Percentiles rank a stretch among this genome's conserved stretches.
These are phyloP conservation scores for Populus nigra DNA, from an alignment of 345 rosid species.

Conservation along the genomic window DNA sequence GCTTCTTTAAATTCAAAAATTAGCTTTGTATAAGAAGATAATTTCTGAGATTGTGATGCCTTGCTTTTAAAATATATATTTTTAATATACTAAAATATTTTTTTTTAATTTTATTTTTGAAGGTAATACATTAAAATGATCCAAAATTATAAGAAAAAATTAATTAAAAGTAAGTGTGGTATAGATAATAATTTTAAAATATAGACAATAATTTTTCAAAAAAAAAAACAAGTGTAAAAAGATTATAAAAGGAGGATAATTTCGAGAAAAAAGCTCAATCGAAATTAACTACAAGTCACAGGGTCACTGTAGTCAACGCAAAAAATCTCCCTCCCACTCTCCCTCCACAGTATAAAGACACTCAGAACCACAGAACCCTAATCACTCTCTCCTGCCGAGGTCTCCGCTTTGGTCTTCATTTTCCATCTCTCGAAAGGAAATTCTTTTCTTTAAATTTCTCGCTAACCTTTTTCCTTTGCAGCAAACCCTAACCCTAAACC, in stretches of 20 bases:
- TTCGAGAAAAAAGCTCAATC: neutral
- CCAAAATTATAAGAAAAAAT: no score
- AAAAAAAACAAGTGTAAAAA: no score
- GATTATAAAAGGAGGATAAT: neutral
- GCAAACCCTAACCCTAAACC: slow-evolving; percentile 46
- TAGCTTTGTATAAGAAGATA: neutral
- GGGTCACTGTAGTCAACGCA: slow-evolving; percentile 25
- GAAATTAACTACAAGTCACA: neutral
- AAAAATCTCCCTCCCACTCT: neutral
- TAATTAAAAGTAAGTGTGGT: no score
- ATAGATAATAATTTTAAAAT: no score
- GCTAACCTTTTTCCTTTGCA: slow-evolving; percentile 47
- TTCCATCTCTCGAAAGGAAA: neutral
- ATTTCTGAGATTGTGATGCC: no score
- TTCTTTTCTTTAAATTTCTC: slow-evolving; percentile 8
- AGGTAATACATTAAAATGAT: no score
- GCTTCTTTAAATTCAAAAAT: neutral
- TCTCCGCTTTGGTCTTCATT: slow-evolving; percentile 3
- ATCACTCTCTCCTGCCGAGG: neutral
- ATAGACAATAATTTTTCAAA: no score
- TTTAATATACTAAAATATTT: no score
- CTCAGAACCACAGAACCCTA: neutral
- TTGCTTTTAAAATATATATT: no score
- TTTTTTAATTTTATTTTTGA: no score
- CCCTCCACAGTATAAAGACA: neutral